Evolutionary conservation across 169 alveolate genomes (phyloP), one percentile per base, ranked within the genome.

Genomic region (Babesia gibsoni): DNA sequence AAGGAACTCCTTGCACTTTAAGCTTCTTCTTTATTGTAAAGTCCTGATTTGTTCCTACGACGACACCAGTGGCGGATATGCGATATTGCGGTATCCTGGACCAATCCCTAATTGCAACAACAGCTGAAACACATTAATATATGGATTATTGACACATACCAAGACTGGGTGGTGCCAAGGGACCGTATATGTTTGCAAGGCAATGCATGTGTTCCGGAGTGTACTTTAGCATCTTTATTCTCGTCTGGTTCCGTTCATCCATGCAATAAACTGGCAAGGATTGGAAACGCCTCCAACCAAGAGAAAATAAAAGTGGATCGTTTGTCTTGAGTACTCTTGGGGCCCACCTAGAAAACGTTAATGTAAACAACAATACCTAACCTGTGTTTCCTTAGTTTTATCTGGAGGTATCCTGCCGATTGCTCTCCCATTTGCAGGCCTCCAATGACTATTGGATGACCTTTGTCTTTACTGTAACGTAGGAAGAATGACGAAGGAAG

Each of bases 261-360:
- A 97, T 89, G 64, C 98, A 94, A 72, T 83, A 96, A 8, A 95
- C 73, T 5, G 99, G 99, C 18, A 97, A 73, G n/a, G 99, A 91
- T 82, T 98, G 98, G 83, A 96, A 98, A 52, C 99, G 92, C 41
- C 99, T 87, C 99, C 99, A 98, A 2, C 99, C 99, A n/a, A 97
- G 91, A 22, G 99, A 94, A 79, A 96, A 86, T 7, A 97, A 91
- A 35, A 98, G 79, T 4, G 99, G 99, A 73, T 98, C 99, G 68
- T 94, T 92, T 46, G 98, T 92, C 88, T 98, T 98, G 49, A 97
- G 84, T 10, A 98, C 90, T 65, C 95, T 94, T 9, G 99, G 98
- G 61, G 91, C 94, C 99, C 99, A 98, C 69, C 99, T 92, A 67
- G 92, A 97, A 37, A 29, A 33, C 8, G 39, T 14, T 16, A 52